These are phyloP conservation scores for Cytospora mali DNA, from an alignment of 2,329 filamentous ascomycete species.

Conservation along the genomic window DNA sequence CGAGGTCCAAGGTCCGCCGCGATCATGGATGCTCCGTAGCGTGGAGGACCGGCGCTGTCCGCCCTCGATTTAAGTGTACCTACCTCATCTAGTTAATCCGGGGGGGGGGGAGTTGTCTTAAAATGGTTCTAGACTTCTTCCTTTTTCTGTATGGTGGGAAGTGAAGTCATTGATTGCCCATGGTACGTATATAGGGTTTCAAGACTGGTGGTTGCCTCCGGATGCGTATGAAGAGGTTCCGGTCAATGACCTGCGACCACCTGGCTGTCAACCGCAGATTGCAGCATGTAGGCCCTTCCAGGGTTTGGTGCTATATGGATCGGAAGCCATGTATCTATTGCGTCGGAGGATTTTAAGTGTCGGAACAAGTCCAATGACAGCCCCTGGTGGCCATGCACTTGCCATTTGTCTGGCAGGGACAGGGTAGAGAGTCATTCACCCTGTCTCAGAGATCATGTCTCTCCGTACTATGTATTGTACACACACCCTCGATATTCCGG, in stretches of 20 bases:
- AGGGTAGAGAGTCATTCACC: background rate
- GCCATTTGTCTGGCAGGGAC: background rate
- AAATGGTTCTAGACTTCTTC: background rate
- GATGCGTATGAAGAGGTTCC: background rate
- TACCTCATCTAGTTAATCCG: background rate
- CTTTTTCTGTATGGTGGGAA: background rate
- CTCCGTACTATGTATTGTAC: background rate
- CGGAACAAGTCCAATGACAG: background rate
- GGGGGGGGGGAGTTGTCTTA: background rate
- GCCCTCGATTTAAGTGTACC: background rate
- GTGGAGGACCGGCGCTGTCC: no score
- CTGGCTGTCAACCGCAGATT: constrained; percentile 21
- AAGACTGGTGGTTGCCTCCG: background rate
- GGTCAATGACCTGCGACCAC: constrained; percentile 16
- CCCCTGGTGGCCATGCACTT: background rate
- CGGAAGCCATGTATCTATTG: background rate
- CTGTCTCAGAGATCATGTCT: background rate
- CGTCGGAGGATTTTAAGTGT: background rate
- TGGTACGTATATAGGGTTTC: background rate
- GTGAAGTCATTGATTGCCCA: background rate
- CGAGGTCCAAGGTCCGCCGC: constrained; percentile 11
- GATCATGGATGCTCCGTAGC: constrained; percentile 6
- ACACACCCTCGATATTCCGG: background rate
- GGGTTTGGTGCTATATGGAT: constrained; percentile 8
- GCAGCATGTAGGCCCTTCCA: constrained; percentile 10